Evolutionary conservation across 2,329 filamentous ascomycete genomes (phyloP).

Genomic region (Trichoderma sp.): DNA sequence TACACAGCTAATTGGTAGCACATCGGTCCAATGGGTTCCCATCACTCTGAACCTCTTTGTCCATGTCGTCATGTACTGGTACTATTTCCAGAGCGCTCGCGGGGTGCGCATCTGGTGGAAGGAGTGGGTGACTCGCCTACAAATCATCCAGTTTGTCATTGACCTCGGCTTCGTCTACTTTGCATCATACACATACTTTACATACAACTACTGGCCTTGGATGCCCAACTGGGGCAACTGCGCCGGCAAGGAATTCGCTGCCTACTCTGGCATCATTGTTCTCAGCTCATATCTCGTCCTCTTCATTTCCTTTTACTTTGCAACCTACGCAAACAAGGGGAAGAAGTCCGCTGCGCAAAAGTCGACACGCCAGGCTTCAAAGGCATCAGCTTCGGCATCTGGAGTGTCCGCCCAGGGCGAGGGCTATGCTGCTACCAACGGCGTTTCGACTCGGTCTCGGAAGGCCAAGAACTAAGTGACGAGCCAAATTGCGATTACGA

Average conservation of each 20-base stretch:
- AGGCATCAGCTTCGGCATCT: neutral
- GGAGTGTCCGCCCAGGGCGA: neutral
- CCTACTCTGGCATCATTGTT: constrained; percentile 69
- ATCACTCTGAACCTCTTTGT: constrained; percentile 81
- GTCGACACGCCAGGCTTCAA: neutral
- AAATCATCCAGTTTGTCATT: constrained; percentile 86
- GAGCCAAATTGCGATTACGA: neutral
- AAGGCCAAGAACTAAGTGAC: neutral
- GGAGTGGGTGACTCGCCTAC: constrained; percentile 88
- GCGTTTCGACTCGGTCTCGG: neutral
- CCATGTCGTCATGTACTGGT: constrained; percentile 95
- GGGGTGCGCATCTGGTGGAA: constrained; percentile 93
- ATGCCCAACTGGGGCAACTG: constrained; percentile 68
- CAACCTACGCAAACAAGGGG: constrained; percentile 31
- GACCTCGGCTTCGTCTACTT: constrained; percentile 78
- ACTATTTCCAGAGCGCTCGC: constrained; percentile 90
- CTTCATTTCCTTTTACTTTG: constrained; percentile 76
- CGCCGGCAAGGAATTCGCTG: constrained; percentile 76
- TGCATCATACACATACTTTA: constrained; percentile 76
- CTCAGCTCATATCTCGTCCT: constrained; percentile 73
- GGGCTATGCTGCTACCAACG: neutral
- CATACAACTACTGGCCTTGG: constrained; percentile 66
- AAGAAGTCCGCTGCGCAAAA: neutral
- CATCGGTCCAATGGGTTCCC: constrained; percentile 80
- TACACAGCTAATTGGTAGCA: constrained; percentile 80